phyloP scores from a whole-genome alignment of 257 asterid genomes.

The Mentha longifolia region DNA sequence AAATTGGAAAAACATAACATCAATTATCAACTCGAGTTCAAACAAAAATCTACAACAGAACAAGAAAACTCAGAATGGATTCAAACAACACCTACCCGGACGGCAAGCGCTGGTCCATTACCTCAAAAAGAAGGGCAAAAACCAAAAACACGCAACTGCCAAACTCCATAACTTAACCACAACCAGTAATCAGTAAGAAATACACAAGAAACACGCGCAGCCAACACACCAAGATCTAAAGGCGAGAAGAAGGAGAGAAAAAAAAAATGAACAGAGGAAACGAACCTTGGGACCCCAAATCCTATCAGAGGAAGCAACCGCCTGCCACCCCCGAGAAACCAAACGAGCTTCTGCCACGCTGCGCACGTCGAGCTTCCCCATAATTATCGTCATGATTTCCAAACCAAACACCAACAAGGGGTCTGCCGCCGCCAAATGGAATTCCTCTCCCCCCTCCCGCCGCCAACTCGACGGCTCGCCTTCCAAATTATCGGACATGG shows the following conservation, averaged over 20 bases:
- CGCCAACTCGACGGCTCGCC: slow-evolving; percentile 29
- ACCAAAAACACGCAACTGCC: not conserved
- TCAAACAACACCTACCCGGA: not conserved
- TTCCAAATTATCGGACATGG: slow-evolving; percentile 1
- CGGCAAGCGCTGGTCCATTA: not conserved
- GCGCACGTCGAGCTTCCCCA: slow-evolving; percentile 68
- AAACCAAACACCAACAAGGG: slow-evolving; percentile 60
- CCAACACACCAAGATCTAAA: not conserved
- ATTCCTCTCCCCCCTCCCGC: slow-evolving; percentile 17
- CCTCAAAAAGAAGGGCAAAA: not conserved
- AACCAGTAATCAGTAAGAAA: slow-evolving; percentile 11
- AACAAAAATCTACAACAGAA: slow-evolving; percentile 7
- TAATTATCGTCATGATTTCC: slow-evolving; percentile 61
- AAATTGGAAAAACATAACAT: not conserved
- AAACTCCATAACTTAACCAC: slow-evolving; percentile 15
- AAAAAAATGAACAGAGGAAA: not conserved
- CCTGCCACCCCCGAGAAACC: slow-evolving; percentile 69
- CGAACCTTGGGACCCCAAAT: slow-evolving; percentile 76
- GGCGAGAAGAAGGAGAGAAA: not conserved
- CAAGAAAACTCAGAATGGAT: not conserved
- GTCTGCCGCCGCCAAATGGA: slow-evolving; percentile 41
- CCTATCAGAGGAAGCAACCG: slow-evolving; percentile 59
- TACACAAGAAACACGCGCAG: not conserved
- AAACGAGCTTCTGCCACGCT: slow-evolving; percentile 65
- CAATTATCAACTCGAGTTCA: not conserved